Base-by-base conservation (phyloP, 805 yeast species). In the Candida broadrunensis region DNA sequence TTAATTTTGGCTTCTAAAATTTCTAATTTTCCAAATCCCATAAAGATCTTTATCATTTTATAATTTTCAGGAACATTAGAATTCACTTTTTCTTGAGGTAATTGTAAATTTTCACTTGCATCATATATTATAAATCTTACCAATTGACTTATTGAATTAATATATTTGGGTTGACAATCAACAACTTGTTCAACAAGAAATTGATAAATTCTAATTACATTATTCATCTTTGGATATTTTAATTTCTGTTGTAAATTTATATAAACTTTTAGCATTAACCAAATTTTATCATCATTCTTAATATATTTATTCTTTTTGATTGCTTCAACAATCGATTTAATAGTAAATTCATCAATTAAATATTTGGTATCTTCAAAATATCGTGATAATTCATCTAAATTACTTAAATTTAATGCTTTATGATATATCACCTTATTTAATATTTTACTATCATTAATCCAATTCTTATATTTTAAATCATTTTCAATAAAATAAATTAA, bases 401-500 rank as follows among this genome's bases (percentile, higher is more conserved):
- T 33, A 26, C 16, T 14, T 12, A 35, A 17, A 21, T 44, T 38
- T 16, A 38, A 15, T 6, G 47, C 47, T 17, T 38, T 43, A 42
- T 50, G 54, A 20, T 45, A 44, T 1, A 61, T 38, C 12, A 68
- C 57, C 47, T 64, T 61, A 33, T 60, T 63, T 20, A 55, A 48
- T 13, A 67, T 41, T 30, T 55, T 52, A 12, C 56, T 49, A 43
- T 63, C 65, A 2, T 43, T 27, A 33, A 43, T 35, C 75, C 75
- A 70, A 18, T 48, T 17, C 3, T 38, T 41, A 23, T 52, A 43
- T 16, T 54, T 54, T 35, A 69, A 54, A 39, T 66, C 72, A 14
- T 38, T 46, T 43, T 66, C 72, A 21, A 70, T 54, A 37, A 70
- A 70, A 5, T 51, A 33, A 5, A 59, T 47, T 15, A 68, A 48